Percentiles rank a stretch among this genome's conserved stretches.
phyloP scores from a whole-genome alignment of 441 rosid species.

The Brassica hybrid region DNA sequence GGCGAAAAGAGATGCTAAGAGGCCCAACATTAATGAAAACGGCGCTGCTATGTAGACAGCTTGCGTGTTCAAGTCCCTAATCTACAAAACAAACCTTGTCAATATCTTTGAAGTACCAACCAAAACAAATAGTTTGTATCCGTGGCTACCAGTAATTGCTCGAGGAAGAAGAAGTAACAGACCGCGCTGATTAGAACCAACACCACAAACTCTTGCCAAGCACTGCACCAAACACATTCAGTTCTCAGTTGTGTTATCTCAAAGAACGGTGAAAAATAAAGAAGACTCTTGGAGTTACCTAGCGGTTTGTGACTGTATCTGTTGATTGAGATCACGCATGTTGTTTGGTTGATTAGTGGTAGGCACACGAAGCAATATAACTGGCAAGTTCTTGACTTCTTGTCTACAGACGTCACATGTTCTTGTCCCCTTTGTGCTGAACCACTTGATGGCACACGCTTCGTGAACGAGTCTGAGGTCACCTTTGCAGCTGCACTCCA shows the following conservation, averaged over 20 bases:
- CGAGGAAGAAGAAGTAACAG: slow-evolving; percentile 98
- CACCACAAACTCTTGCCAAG: slow-evolving; percentile 97
- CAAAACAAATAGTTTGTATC: not conserved
- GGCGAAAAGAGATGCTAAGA: slow-evolving; percentile 80
- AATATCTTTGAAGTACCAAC: slow-evolving; percentile 3
- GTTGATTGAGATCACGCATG: slow-evolving; percentile 59
- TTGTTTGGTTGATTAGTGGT: slow-evolving; percentile 46
- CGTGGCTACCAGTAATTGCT: slow-evolving; percentile 83
- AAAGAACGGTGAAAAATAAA: slow-evolving; percentile 15
- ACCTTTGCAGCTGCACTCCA: slow-evolving; percentile 99
- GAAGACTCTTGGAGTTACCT: slow-evolving; percentile 66
- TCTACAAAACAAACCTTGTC: slow-evolving; percentile 49
- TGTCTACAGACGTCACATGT: slow-evolving; percentile 87
- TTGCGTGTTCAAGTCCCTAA: slow-evolving; percentile 66
- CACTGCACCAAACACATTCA: slow-evolving; percentile 61
- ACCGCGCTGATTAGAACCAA: slow-evolving; percentile 91
- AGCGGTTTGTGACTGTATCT: slow-evolving; percentile 52
- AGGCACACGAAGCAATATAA: slow-evolving; percentile 79
- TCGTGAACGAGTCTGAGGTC: slow-evolving; percentile 93
- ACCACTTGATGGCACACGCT: slow-evolving; percentile 92
- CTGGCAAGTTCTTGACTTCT: slow-evolving; percentile 92
- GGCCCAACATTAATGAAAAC: slow-evolving; percentile 75
- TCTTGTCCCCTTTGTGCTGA: slow-evolving; percentile 86
- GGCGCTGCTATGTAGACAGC: slow-evolving; percentile 87
- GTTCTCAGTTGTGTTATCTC: slow-evolving; percentile 29